Evolutionary conservation across 768 basidiomycete species (phyloP).

Genomic region (Coprinopsis sp.): DNA sequence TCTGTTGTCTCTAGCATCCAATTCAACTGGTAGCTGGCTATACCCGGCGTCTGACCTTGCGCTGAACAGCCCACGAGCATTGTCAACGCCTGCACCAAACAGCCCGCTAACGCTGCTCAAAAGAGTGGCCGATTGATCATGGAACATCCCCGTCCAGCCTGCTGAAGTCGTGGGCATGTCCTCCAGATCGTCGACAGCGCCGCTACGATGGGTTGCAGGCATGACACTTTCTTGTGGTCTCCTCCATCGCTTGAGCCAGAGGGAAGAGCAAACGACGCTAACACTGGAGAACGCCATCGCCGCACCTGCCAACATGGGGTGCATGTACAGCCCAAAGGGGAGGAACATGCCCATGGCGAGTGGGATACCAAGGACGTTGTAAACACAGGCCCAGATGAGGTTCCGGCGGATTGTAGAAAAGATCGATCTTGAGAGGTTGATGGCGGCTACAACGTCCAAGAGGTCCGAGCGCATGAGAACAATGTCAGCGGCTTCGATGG

Average conservation of each 20-base stretch:
- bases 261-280: slow-evolving; percentile 87
- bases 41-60: slow-evolving; percentile 47
- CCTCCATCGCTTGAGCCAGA: slow-evolving; percentile 82
- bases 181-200: slow-evolving; percentile 8
- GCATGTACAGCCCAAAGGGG: slow-evolving; percentile 87
- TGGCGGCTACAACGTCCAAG: slow-evolving; percentile 94
- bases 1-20: slow-evolving; percentile 30
- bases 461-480: slow-evolving; percentile 97
- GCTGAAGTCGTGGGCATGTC: slow-evolving; percentile 24
- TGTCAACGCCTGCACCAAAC: slow-evolving; percentile 25
- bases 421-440: slow-evolving; percentile 84
- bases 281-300: slow-evolving; percentile 99
- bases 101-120: slow-evolving; percentile 39
- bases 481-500: slow-evolving; percentile 96
- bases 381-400: slow-evolving; percentile 93
- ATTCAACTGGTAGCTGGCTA: slow-evolving; percentile 67
- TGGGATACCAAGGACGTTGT: slow-evolving; percentile 91
- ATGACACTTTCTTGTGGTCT: slow-evolving; percentile 67
- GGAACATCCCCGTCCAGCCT: slow-evolving; percentile 40
- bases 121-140: slow-evolving; percentile 40
- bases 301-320: slow-evolving; percentile 97
- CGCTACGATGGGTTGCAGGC: slow-evolving; percentile 51
- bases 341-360: slow-evolving; percentile 97
- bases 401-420: slow-evolving; percentile 90
- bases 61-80: slow-evolving; percentile 3